Conservation (phyloP, 2,329 filamentous ascomycete genomes). For the Orbilia brochopaga region DNA sequence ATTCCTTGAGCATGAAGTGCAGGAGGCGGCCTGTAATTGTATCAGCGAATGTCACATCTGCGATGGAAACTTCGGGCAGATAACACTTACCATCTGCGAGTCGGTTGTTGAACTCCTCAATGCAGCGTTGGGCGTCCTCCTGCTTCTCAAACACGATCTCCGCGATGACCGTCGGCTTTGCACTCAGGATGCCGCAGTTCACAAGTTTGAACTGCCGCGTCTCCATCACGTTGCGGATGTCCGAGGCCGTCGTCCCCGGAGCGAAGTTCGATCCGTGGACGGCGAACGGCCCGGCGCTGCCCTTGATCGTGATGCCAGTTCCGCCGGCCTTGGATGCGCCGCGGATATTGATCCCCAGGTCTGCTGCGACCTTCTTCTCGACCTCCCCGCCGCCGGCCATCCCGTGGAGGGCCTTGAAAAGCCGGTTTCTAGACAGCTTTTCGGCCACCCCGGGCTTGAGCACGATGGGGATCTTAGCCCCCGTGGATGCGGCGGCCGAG, state of each 20-base stretch:
- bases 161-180: slow-evolving; percentile 74
- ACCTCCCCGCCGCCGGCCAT: slow-evolving; percentile 55
- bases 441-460: slow-evolving; percentile 57
- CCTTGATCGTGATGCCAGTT: slow-evolving; percentile 71
- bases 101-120: slow-evolving; percentile 77
- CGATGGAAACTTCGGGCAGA: slow-evolving; percentile 21
- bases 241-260: slow-evolving; percentile 77
- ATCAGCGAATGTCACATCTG: slow-evolving; percentile 37
- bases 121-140: slow-evolving; percentile 75
- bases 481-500: slow-evolving; percentile 59
- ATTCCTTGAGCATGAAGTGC: slow-evolving; percentile 52
- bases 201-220: slow-evolving; percentile 69
- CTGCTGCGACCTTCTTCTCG: slow-evolving; percentile 54
- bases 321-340: slow-evolving; percentile 55
- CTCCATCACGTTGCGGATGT: slow-evolving; percentile 82
- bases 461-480: slow-evolving; percentile 57
- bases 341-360: slow-evolving; percentile 57
- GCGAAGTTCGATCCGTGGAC: slow-evolving; percentile 83
- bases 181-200: slow-evolving; percentile 71
- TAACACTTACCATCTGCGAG: slow-evolving; percentile 65
- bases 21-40: slow-evolving; percentile 52
- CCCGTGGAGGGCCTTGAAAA: slow-evolving; percentile 59
- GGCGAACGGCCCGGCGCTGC: slow-evolving; percentile 73
- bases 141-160: slow-evolving; percentile 77
- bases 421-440: slow-evolving; percentile 59